Evolutionary conservation across 176 grass and related monocot genomes (phyloP), one percentile per base, ranked within the genome.

Genomic region (Pharus latifolius): DNA sequence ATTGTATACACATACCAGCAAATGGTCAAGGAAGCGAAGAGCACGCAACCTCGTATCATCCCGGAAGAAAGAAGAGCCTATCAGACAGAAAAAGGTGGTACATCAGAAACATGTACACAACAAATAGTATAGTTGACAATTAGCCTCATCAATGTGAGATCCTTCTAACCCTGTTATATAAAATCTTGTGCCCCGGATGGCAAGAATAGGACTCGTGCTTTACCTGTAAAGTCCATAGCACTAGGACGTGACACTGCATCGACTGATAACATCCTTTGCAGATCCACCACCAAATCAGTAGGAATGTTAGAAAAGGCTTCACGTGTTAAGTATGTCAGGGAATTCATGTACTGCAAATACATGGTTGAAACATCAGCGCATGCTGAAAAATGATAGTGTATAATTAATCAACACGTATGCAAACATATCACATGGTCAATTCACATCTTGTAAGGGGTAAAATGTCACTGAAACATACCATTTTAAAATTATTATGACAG

Each of bases 401-500:
- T n/a, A n/a, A n/a, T n/a, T 53, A 81, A 33, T 29, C 67, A 56
- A 37, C 17, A 82, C 45, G 22, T 49, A 72, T 61, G 60, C 52
- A 82, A 49, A n/a, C 40, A 17, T 32, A 65, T 61, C 23, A 66
- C 13, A 71, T 52, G 15, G 37, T 59, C 29, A 30, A 24, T 47
- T 17, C 70, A 26, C 41, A 51, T 15, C n/a, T n/a, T n/a, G n/a
- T n/a, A n/a, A n/a, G n/a, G 28, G 56, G 30, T 34, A 57, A 53
- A 78, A 29, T 53, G 38, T 12, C 4, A 87, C 47, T 23, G 20
- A 62, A 10, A 37, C 63, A 62, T 84, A 99, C 96, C 96, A 99
- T 99, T 85, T 95, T 99, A 70, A 88, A 90, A 82, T 99, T 99
- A 79, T 91, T 99, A 91, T 95, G 96, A 65, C 96, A 95, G 10